Base-by-base conservation (phyloP, 306 rosid genomes). In the Mucuna pruriens region DNA sequence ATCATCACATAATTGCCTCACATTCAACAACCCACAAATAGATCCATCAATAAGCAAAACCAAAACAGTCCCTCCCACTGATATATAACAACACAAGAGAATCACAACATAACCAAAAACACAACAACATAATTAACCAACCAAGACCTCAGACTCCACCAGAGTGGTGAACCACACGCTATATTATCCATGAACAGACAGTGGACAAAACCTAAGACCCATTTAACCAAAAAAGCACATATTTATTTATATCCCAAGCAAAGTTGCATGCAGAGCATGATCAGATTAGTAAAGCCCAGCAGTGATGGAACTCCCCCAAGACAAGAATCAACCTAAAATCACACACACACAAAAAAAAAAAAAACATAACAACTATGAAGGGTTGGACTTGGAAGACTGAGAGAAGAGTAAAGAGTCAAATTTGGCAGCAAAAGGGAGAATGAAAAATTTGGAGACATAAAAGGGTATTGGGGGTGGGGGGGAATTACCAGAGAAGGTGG, bases 181-280 rank as follows among this genome's bases (percentile, higher is more conserved):
- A 77, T 62, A 7, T n/a, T 74, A 81, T 71, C 36, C 73, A 45
- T 45, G 62, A 78, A 78, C 80, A 67, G 66, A 84, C 34, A 75
- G 73, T 33, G 12, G 36, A 75, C 39, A 75, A 25, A 68, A 81
- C 70, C 70, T 12, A 83, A 52, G 54, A 71, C 77, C 78, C 74
- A 48, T 57, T 36, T 20, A 74, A 44, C n/a, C 77, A 87, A 82
- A 45, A 73, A 17, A 25, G 54, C 68, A 26, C 34, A 26, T 60
- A 60, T 25, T 15, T 60, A 46, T 0, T 15, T 60, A 46, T 0
- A 22, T 42, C 73, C 74, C 73, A 57, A 49, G 57, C 54, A 75
- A 2, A 81, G 17, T 68, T 65, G 82, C 89, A 86, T 84, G 91
- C 85, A 87, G 46, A 81, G 71, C 80, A 57, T 74, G 64, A 84